These are phyloP conservation scores for Wickerhamomyces silvicola DNA, from an alignment of 805 yeast species.

Conservation along the genomic window DNA sequence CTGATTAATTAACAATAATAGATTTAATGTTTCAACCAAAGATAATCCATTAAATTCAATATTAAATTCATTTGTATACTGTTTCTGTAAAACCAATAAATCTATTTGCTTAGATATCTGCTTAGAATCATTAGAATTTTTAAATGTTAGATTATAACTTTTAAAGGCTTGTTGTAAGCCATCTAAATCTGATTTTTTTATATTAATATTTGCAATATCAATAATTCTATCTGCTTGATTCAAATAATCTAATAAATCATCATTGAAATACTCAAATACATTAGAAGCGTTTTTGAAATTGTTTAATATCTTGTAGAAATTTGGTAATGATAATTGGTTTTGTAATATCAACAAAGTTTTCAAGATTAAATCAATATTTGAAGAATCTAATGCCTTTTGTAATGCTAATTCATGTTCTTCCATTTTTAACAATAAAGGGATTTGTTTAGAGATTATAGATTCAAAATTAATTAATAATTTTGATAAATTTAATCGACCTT, in stretches of 20 bases:
- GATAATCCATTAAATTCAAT: conserved; percentile 34
- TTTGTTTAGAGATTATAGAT: conserved; percentile 47
- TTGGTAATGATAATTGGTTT: conserved; percentile 51
- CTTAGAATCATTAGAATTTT: conserved; percentile 29
- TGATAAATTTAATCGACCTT: conserved; percentile 71
- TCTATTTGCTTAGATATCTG: conserved; percentile 39
- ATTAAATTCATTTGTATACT: conserved; percentile 33
- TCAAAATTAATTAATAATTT: conserved; percentile 64
- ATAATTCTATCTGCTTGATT: conserved; percentile 57
- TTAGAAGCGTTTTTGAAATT: conserved; percentile 33
- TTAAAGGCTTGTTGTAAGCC: conserved; percentile 24
- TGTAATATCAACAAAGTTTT: conserved; percentile 49
- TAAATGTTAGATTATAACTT: conserved; percentile 27
- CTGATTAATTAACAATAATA: conserved; percentile 44
- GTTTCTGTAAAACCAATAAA: conserved; percentile 37
- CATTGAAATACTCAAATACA: conserved; percentile 29
- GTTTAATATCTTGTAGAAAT: conserved; percentile 61
- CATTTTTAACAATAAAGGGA: conserved; percentile 59
- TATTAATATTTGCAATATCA: conserved; percentile 38
- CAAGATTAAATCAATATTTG: conserved; percentile 43
- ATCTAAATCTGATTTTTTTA: conserved; percentile 23
- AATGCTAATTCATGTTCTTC: conserved; percentile 69
- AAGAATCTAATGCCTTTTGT: conserved; percentile 45
- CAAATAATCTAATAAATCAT: conserved; percentile 42
- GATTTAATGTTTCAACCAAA: conserved; percentile 40